phyloP scores from a whole-genome alignment of 1,284 basidiomycete species.

The Cutaneotrichosporon dermatis region DNA sequence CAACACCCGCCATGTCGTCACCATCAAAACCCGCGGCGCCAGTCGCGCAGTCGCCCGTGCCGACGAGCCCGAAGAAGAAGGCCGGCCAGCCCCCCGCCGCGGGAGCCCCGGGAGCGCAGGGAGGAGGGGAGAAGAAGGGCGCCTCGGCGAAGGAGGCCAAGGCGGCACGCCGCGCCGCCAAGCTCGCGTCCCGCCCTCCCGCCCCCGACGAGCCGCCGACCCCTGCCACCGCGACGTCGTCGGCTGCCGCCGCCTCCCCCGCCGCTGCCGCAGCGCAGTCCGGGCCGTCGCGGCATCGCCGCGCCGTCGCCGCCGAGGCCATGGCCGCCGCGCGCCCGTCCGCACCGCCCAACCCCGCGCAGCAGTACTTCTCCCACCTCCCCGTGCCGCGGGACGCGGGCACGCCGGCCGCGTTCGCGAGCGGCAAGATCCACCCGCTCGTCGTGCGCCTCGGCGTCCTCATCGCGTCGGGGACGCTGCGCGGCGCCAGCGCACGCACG shows the following conservation, averaged over 20 bases:
- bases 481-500: conserved; percentile 51
- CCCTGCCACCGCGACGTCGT: not conserved
- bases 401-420: conserved; percentile 30
- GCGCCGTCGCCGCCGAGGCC: conserved; percentile 14
- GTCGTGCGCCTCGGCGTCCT: conserved; percentile 45
- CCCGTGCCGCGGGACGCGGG: conserved; percentile 49
- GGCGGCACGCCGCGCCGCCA: conserved; percentile 47
- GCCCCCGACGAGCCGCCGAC: conserved; percentile 6
- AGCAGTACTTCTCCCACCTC: conserved; percentile 61
- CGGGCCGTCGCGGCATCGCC: conserved; percentile 16
- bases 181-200: conserved; percentile 33
- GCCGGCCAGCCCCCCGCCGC: not conserved
- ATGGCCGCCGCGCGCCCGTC: conserved; percentile 20
- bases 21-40: conserved; percentile 1
- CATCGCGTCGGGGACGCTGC: conserved; percentile 38
- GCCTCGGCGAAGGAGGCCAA: conserved; percentile 45
- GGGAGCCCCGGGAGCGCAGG: not conserved
- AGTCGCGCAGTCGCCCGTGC: not conserved
- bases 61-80: not conserved
- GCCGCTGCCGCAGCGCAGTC: not conserved
- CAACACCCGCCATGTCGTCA: conserved; percentile 1
- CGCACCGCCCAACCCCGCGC: conserved; percentile 15
- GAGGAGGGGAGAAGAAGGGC: conserved; percentile 18
- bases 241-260: not conserved
- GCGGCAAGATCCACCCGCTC: conserved; percentile 42